Evolutionary conservation across 169 alveolate species (phyloP).

Genomic region (Fabrea salina): DNA sequence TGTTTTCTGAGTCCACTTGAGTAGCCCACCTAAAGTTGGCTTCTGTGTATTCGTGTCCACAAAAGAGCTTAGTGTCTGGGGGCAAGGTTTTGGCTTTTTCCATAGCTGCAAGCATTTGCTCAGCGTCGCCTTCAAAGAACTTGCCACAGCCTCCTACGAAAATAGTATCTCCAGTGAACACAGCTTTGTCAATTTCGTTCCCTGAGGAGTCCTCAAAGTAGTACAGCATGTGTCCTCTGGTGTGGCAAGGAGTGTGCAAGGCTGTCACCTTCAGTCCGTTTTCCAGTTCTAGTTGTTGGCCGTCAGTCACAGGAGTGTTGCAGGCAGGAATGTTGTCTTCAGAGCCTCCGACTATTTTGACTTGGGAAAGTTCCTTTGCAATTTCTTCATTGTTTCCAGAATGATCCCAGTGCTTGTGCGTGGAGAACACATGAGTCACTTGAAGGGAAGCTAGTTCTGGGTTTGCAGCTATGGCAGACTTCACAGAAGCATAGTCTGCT

Average conservation of each 20-base stretch:
- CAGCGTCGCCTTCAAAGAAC: slow-evolving; percentile 93
- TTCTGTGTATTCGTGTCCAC: slow-evolving; percentile 94
- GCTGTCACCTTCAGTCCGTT: slow-evolving; percentile 69
- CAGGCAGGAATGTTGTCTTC: slow-evolving; percentile 86
- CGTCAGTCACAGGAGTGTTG: slow-evolving; percentile 71
- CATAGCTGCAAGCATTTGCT: slow-evolving; percentile 80
- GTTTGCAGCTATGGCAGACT: not conserved
- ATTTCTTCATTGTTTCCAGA: slow-evolving; percentile 84
- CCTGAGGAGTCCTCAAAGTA: slow-evolving; percentile 59
- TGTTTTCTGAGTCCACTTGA: slow-evolving; percentile 32
- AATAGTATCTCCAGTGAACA: slow-evolving; percentile 89
- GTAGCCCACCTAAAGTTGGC: slow-evolving; percentile 67
- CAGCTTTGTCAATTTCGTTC: slow-evolving; percentile 35
- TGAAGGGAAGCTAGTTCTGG: not conserved
- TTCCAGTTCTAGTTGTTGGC: slow-evolving; percentile 61
- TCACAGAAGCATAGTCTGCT: slow-evolving; percentile 20
- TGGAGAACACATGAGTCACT: slow-evolving; percentile 38
- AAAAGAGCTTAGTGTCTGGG: slow-evolving; percentile 84
- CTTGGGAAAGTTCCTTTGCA: slow-evolving; percentile 56
- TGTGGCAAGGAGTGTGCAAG: slow-evolving; percentile 92
- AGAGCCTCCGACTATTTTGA: slow-evolving; percentile 85
- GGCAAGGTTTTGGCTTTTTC: slow-evolving; percentile 67
- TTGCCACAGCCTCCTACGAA: slow-evolving; percentile 94
- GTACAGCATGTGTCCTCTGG: slow-evolving; percentile 92
- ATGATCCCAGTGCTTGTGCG: slow-evolving; percentile 88